Conservation (phyloP, 2,329 filamentous ascomycete species). For the Sordariomycetes sp. region DNA sequence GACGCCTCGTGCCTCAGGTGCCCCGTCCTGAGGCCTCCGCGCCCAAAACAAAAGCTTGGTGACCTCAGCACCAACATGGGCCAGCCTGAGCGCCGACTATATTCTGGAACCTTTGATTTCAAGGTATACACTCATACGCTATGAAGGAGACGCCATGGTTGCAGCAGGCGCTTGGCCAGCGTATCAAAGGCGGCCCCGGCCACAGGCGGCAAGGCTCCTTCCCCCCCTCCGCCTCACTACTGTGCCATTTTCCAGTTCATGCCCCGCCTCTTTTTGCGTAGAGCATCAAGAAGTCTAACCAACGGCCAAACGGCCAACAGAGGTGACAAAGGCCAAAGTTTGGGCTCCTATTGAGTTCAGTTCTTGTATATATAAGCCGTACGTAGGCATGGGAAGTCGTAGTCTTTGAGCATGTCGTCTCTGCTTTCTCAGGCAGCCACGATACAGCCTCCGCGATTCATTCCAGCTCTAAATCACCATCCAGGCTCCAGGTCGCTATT, state of each 20-base stretch:
- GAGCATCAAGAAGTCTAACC: neutral
- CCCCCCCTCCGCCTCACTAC: neutral
- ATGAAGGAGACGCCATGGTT: neutral
- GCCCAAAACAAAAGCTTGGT: too few species aligned
- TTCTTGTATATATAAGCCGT: neutral
- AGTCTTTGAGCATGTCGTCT: neutral
- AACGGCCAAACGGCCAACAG: neutral
- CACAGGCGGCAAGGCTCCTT: neutral
- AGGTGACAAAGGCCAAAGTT: neutral
- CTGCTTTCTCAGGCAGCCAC: too few species aligned
- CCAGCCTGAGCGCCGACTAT: neutral
- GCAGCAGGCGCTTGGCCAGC: neutral
- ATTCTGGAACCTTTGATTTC: neutral
- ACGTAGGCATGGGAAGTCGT: neutral
- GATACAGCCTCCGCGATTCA: too few species aligned
- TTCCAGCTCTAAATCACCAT: too few species aligned
- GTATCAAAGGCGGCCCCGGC: neutral
- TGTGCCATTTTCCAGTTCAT: neutral
- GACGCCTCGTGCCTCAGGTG: neutral
- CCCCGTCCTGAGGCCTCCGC: neutral
- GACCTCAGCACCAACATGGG: too few species aligned
- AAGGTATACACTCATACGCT: neutral
- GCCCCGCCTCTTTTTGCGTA: neutral
- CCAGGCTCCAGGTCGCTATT: too few species aligned
- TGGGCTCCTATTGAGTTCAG: neutral